These are phyloP conservation scores for Chlorella sorokiniana DNA, from an alignment of 139 green algal species.

Conservation along the genomic window DNA sequence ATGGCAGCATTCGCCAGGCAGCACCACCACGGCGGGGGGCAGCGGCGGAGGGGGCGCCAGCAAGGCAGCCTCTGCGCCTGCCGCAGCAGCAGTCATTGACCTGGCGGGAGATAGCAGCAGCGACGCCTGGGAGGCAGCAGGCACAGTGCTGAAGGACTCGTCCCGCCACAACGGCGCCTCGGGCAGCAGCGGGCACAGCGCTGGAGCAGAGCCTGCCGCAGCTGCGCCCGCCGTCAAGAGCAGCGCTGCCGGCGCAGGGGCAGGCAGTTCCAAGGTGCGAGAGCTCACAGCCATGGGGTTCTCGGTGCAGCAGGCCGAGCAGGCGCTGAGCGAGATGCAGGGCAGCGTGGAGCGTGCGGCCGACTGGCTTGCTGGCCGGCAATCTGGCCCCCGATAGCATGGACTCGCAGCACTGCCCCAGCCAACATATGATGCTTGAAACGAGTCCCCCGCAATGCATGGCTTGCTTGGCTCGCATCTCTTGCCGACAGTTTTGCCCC, in stretches of 20 bases:
- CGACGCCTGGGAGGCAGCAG: not conserved
- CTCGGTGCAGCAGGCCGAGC: conserved; percentile 29
- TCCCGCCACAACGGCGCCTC: not conserved
- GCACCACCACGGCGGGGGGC: not conserved
- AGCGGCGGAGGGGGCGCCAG: not conserved
- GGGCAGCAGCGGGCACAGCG: too few relatives aligned
- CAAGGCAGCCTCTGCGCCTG: not conserved
- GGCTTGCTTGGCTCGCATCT: too few relatives aligned
- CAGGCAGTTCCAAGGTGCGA: not conserved
- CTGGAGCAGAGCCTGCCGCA: not conserved
- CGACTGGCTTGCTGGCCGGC: conserved; percentile 42
- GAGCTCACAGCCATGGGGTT: conserved; percentile 55
- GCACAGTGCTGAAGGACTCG: not conserved
- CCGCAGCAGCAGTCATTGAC: conserved; percentile 3
- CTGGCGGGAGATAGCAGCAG: not conserved
- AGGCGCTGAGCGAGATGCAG: conserved; percentile 43
- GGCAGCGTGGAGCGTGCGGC: conserved; percentile 53
- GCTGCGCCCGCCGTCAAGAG: conserved; percentile 2
- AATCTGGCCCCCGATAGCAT: too few relatives aligned
- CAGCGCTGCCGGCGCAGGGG: not conserved
- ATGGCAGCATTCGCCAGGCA: not conserved
- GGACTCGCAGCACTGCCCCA: too few relatives aligned
- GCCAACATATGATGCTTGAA: too few relatives aligned
- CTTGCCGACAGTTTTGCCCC: too few relatives aligned
- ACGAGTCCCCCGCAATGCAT: too few relatives aligned